A percentile compares a stretch with the other conserved stretches of the same genome.
Conservation (phyloP, 768 basidiomycete species). For the Russula emetica region DNA sequence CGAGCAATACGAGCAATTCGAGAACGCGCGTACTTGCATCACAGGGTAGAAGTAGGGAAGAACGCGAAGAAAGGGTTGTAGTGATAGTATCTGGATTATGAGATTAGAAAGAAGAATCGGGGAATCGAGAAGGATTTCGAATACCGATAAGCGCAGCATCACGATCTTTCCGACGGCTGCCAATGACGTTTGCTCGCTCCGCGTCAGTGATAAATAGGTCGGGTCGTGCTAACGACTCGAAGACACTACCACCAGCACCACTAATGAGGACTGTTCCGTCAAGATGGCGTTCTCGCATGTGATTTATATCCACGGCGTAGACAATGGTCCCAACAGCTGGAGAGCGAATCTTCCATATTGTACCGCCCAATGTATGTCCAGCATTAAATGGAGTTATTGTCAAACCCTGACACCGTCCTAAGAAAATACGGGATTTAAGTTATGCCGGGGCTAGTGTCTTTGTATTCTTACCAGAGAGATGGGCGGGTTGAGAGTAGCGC, state of each 20-base stretch:
- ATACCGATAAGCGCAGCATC: slow-evolving; percentile 83
- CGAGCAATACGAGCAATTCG: slow-evolving; percentile 91
- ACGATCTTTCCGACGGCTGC: slow-evolving; percentile 83
- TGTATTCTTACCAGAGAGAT: slow-evolving; percentile 68
- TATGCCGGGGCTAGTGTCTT: neutral
- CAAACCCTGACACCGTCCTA: slow-evolving; percentile 83
- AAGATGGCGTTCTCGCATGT: slow-evolving; percentile 92
- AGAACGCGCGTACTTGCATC: slow-evolving; percentile 93
- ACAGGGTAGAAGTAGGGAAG: slow-evolving; percentile 84
- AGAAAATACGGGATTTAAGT: neutral
- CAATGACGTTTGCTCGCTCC: slow-evolving; percentile 74
- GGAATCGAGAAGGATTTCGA: slow-evolving; percentile 26
- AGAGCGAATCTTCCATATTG: slow-evolving; percentile 98
- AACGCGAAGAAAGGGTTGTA: slow-evolving; percentile 72
- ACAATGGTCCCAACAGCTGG: slow-evolving; percentile 93
- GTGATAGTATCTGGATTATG: slow-evolving; percentile 74
- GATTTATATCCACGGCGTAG: slow-evolving; percentile 93
- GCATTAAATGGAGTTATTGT: slow-evolving; percentile 95
- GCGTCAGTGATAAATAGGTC: slow-evolving; percentile 94
- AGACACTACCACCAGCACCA: slow-evolving; percentile 67
- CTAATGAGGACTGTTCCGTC: slow-evolving; percentile 88
- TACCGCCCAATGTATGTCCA: slow-evolving; percentile 93
- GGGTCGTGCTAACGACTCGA: slow-evolving; percentile 82
- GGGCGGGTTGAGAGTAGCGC: slow-evolving; percentile 92
- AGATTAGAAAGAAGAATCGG: slow-evolving; percentile 10